A percentile compares a stretch with the other conserved stretches of the same genome.
Conservation (phyloP, 1,284 basidiomycete species). For the Apiotrichum laibachii region DNA sequence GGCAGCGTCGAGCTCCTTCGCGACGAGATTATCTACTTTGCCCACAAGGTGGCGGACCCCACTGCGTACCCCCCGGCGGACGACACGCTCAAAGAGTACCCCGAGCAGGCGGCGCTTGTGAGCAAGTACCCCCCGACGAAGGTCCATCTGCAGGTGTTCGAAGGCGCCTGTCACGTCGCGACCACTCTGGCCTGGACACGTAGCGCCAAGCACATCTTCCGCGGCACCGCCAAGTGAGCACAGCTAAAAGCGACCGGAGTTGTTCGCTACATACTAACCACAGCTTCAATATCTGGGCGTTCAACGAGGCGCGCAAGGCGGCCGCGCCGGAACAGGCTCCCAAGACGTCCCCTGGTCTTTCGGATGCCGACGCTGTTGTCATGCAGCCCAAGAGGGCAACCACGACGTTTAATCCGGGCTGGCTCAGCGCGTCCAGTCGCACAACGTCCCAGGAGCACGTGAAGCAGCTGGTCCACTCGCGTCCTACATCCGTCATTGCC, state of each 20-base stretch:
- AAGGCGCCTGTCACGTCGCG: slow-evolving; percentile 51
- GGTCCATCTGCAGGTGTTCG: slow-evolving; percentile 54
- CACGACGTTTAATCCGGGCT: not conserved
- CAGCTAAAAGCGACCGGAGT: no score
- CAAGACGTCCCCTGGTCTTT: not conserved
- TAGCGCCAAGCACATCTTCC: slow-evolving; percentile 49
- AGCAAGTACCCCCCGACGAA: slow-evolving; percentile 53
- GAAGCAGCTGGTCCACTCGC: no score
- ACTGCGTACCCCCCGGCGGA: slow-evolving; percentile 48
- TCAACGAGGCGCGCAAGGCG: slow-evolving; percentile 30
- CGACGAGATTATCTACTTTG: slow-evolving; percentile 52
- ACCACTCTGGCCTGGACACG: slow-evolving; percentile 50
- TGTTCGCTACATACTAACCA: not conserved
- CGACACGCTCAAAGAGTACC: slow-evolving; percentile 47
- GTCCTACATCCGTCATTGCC: no score
- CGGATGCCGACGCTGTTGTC: not conserved
- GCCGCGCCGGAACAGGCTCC: not conserved
- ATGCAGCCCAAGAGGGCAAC: not conserved
- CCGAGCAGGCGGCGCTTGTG: slow-evolving; percentile 44
- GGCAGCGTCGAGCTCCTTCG: slow-evolving; percentile 54
- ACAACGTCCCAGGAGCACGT: no score
- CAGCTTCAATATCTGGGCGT: slow-evolving; percentile 51
- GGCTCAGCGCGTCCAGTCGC: no score
- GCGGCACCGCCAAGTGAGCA: slow-evolving; percentile 47
- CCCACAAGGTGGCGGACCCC: slow-evolving; percentile 55